phyloP scores from a whole-genome alignment of 768 basidiomycete genomes.

The Leccinum incarnatum region DNA sequence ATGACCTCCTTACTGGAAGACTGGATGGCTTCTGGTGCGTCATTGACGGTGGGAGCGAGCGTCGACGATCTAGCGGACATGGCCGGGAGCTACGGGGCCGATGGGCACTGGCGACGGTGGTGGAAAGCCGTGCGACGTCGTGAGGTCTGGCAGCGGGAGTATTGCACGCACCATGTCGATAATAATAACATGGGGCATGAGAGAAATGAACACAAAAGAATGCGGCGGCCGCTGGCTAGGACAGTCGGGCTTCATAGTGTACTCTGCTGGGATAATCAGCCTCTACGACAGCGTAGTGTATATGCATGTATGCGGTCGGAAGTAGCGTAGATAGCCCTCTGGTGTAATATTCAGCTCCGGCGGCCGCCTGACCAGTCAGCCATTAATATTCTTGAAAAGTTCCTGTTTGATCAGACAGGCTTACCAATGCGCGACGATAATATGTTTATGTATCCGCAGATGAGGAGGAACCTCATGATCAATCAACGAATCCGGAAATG shows the following conservation, averaged over 20 bases:
- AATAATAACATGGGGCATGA: slow-evolving; percentile 10
- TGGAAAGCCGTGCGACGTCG: background rate
- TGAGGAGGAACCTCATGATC: background rate
- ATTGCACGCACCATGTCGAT: background rate
- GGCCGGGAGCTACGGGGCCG: background rate
- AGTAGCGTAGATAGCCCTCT: background rate
- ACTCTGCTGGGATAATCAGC: background rate
- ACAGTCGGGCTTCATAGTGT: background rate
- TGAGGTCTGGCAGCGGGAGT: background rate
- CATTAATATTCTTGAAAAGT: background rate
- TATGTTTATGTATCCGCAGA: background rate
- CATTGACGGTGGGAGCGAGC: slow-evolving; percentile 9
- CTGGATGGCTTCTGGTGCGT: background rate
- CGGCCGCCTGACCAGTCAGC: background rate
- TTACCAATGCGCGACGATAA: background rate
- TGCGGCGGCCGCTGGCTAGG: background rate
- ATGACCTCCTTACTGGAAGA: slow-evolving; percentile 1
- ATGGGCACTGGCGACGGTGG: background rate
- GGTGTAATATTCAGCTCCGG: background rate
- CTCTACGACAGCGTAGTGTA: background rate
- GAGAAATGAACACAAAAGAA: background rate
- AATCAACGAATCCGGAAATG: background rate
- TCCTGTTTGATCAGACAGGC: background rate
- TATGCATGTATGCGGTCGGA: background rate
- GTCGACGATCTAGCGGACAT: slow-evolving; percentile 10